Evolutionary conservation across 345 rosid species (phyloP).

Genomic region (Rhodamnia rubescens): DNA sequence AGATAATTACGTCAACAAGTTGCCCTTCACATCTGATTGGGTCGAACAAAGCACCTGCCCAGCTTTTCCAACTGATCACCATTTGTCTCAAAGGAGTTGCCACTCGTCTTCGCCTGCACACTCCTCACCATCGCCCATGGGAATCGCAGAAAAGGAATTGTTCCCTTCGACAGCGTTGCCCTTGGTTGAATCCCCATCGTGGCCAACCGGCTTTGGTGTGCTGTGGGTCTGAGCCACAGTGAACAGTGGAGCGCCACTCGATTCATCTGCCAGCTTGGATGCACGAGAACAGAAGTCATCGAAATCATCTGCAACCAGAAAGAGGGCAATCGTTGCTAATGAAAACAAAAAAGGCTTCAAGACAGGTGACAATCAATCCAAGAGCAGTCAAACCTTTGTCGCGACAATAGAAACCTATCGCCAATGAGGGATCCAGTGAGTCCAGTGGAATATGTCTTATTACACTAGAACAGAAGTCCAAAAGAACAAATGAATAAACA

Average conservation of each 20-base stretch:
- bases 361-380: background rate
- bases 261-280: slow-evolving; percentile 59
- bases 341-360: background rate
- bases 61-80: background rate
- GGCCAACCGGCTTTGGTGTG: background rate
- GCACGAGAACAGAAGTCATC: slow-evolving; percentile 67
- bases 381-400: slow-evolving; percentile 48
- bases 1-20: background rate
- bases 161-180: background rate
- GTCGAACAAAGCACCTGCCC: background rate
- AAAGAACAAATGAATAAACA: background rate
- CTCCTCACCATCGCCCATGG: background rate
- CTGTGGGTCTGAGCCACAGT: slow-evolving; percentile 20
- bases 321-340: background rate
- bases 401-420: slow-evolving; percentile 84
- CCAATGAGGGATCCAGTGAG: slow-evolving; percentile 79
- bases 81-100: slow-evolving; percentile 10
- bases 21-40: background rate
- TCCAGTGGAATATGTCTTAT: slow-evolving; percentile 55
- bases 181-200: background rate
- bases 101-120: slow-evolving; percentile 7
- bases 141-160: background rate
- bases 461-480: slow-evolving; percentile 25
- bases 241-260: slow-evolving; percentile 85
- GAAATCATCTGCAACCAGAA: slow-evolving; percentile 51